These are phyloP conservation scores for Cucumis sativus DNA, from an alignment of 306 rosid genomes.

Conservation along the genomic window DNA sequence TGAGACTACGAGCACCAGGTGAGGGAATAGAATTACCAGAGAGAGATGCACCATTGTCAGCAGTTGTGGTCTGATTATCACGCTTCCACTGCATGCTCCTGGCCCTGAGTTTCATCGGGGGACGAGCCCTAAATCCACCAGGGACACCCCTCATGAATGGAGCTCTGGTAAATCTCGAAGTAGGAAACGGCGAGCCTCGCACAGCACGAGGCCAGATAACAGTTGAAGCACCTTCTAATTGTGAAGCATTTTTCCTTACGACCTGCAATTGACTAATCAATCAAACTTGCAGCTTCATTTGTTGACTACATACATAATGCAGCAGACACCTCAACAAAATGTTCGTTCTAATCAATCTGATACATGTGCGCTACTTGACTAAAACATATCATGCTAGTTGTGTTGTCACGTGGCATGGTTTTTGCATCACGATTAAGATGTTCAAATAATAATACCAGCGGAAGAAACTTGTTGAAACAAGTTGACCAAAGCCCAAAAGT, in stretches of 20 bases:
- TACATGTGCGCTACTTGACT: background rate
- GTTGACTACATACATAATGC: background rate
- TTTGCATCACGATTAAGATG: background rate
- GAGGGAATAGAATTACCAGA: constrained; percentile 16
- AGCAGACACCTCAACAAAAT: background rate
- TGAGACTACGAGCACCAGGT: constrained; percentile 55
- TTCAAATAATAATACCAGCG: background rate
- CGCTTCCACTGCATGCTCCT: constrained; percentile 97
- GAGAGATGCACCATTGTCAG: constrained; percentile 34
- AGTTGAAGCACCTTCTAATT: constrained; percentile 37
- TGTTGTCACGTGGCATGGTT: background rate
- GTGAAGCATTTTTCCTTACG: constrained; percentile 56
- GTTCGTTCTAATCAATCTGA: background rate
- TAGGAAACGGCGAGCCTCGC: constrained; percentile 41
- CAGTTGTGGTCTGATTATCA: constrained; percentile 37
- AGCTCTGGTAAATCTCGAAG: constrained; percentile 54
- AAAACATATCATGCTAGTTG: background rate
- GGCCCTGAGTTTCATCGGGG: constrained; percentile 51
- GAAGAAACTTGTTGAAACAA: background rate
- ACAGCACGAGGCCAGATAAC: constrained; percentile 51
- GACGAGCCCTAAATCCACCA: constrained; percentile 57
- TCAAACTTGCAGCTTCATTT: background rate
- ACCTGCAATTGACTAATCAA: constrained; percentile 33
- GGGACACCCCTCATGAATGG: constrained; percentile 67
- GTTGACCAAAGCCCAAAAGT: background rate